Percentiles rank a stretch among this genome's conserved stretches.
Conservation (phyloP, 495 filamentous ascomycete genomes). For the Viridothelium virens region DNA sequence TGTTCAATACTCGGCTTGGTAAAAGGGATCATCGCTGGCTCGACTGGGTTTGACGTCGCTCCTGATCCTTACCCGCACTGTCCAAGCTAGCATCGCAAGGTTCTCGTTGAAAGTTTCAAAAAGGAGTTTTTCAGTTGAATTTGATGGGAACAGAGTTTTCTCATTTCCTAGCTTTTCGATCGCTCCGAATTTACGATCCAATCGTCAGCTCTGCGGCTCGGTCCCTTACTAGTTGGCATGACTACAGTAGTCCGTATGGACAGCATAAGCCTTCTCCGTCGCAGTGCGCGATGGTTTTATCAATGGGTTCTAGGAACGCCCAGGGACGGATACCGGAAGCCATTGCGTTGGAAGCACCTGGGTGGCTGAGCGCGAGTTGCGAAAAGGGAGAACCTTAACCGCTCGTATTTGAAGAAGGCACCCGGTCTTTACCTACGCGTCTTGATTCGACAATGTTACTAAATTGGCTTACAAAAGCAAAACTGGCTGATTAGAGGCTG, state of each 20-base stretch:
- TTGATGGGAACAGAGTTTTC: background rate
- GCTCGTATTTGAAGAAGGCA: too few species aligned
- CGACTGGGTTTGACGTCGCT: background rate
- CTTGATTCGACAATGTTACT: background rate
- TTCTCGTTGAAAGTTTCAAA: conserved; percentile 1
- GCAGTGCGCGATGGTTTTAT: too few species aligned
- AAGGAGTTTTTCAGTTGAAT: background rate
- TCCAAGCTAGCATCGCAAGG: background rate
- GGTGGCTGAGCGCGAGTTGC: background rate
- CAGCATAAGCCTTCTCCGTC: too few species aligned
- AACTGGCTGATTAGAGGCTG: background rate
- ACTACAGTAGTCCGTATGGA: too few species aligned
- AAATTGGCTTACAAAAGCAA: conserved; percentile 3
- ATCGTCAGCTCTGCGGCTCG: background rate
- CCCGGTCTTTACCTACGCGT: background rate
- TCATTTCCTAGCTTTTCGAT: background rate
- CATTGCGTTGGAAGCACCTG: background rate
- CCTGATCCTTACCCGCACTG: background rate
- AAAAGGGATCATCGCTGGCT: conserved; percentile 5
- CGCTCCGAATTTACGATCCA: background rate
- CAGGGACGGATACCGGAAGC: background rate
- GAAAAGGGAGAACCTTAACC: background rate
- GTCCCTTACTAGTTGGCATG: background rate
- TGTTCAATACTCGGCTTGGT: background rate
- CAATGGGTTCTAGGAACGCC: background rate